Evolutionary conservation across 352 stramenopile species (phyloP), one percentile per base, ranked within the genome.

Genomic region (Phytophthora sp.): DNA sequence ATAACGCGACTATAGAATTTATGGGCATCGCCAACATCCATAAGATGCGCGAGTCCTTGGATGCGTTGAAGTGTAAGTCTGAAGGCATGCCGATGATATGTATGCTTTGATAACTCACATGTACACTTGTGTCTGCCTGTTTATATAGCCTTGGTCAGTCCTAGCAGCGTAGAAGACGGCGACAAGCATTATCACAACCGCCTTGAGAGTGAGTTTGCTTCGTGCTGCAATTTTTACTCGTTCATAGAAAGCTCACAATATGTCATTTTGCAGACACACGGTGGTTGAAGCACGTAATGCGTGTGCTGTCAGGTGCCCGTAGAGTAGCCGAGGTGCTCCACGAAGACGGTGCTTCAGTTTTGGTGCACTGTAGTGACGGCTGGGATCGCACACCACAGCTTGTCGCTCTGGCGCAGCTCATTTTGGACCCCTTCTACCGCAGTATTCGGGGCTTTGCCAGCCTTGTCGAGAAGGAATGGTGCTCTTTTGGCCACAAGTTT

Each of bases 21-120:
- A 97, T 98, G 85, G 96, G 97, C 20, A 99, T 99, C 65, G 95
- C 91, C 13, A 99, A 99, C 71, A 99, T 99, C 63, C 97, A 99
- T 84, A 97, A 97, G 52, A 98, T 99, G 79, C 95, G 97, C 44
- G 93, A 99, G 65, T 96, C 92, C 0, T 85, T 99, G 56, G 88
- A 97, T 62, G 70, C 76, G 11, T 56, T 98, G 3, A 88, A 92
- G 55, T 66, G 84, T 93, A 62, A 39, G 80, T 76, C 44, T 44
- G 12, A 17, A 38, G 2, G 43, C 15, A 31, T 31, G 48, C 30
- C 1, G 17, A 3, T 43, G 41, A 20, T 38, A n/a, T 34, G 3
- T 11, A 56, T 7, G 20, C 3, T 49, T 10, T 42, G 17, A 31
- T 26, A 26, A 45, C 35, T 75, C 1, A 66, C 27, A 30, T 11